These are phyloP conservation scores for Neofusicoccum sp. DNA, from an alignment of 2,329 filamentous ascomycete species.

Conservation along the genomic window DNA sequence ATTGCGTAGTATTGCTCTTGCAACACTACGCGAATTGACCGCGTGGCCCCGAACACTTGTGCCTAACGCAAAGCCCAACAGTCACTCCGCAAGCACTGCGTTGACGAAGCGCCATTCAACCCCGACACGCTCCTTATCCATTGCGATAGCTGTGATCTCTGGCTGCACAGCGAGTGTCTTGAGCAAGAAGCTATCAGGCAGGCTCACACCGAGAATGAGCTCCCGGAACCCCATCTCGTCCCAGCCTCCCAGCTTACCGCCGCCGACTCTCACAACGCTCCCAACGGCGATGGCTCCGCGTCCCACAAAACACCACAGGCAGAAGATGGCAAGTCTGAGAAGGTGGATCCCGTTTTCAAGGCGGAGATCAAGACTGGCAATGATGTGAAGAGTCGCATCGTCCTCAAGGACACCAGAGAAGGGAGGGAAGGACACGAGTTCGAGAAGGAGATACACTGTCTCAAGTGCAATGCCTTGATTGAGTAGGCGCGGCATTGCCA, in stretches of 20 bases:
- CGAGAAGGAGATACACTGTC: background rate
- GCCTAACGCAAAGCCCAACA: slow-evolving; percentile 6
- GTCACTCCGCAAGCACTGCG: slow-evolving; percentile 39
- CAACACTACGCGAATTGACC: background rate
- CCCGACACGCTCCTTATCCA: slow-evolving; percentile 43
- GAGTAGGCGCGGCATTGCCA: background rate
- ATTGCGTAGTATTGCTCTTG: too few species aligned
- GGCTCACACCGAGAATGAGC: background rate
- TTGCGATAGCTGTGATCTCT: slow-evolving; percentile 42
- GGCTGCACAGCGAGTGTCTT: slow-evolving; percentile 44
- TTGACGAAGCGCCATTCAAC: slow-evolving; percentile 41
- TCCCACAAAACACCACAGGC: background rate
- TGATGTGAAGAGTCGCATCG: background rate
- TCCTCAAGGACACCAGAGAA: background rate
- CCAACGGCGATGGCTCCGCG: background rate
- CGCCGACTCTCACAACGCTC: background rate
- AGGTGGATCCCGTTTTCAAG: background rate
- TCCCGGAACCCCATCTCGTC: background rate
- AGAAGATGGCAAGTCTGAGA: background rate
- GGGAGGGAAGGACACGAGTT: background rate
- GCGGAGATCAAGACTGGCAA: background rate
- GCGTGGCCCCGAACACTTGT: background rate
- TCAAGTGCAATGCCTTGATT: background rate
- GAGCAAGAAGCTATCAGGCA: slow-evolving; percentile 19
- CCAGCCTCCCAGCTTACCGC: background rate